Base-by-base conservation (phyloP, 805 yeast genomes). In the Teunomyces gatunensis region DNA sequence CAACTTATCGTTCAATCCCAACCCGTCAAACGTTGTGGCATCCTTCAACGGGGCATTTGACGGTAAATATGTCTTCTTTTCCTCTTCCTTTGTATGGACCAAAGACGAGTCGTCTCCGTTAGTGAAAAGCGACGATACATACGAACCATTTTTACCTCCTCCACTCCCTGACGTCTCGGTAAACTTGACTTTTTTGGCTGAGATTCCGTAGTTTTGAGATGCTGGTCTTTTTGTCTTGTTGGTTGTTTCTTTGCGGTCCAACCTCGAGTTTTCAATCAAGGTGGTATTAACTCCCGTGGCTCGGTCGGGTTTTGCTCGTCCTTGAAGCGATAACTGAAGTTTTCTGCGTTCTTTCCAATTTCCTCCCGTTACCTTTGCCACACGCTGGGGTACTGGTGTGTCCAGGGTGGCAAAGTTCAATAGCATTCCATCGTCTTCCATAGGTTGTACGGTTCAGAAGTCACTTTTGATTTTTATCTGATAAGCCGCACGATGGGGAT, bases 1-100 rank as follows among this genome's bases (percentile, higher is more conserved):
- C 34, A 92, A 63, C 27, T 68, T 64, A 1, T 73, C 78, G 50
- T 79, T 78, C 12, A 91, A 64, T 0, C 95, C 95, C 39, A 92
- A 68, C 0, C 89, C 88, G 13, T 68, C 74, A 58, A 92, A 92
- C 3, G 87, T 73, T 7, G 87, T 80, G 1, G 83, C 71, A 57
- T 85, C 90, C 13, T 71, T 75, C 25, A 88, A 63, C 0, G 97
- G 97, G 0, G 97, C 97, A 68, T 94, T 94, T 0, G 97, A 89
- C 3, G 55, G 55, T 3, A 52, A 46, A 29, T 60, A 54, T 5
- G 61, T 55, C 10, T 42, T 36, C 12, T 53, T 54, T 20, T 73
- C 70, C 44, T 75, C 67, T 2, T 64, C 69, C 7, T 69, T 57
- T 29, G 79, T 70, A 39, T 77, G 84, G 6, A 85, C 81, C 52